Percentiles rank a stretch among this genome's conserved stretches.
Conservation (phyloP, 257 asterid species). For the Fraxinus excelsior region DNA sequence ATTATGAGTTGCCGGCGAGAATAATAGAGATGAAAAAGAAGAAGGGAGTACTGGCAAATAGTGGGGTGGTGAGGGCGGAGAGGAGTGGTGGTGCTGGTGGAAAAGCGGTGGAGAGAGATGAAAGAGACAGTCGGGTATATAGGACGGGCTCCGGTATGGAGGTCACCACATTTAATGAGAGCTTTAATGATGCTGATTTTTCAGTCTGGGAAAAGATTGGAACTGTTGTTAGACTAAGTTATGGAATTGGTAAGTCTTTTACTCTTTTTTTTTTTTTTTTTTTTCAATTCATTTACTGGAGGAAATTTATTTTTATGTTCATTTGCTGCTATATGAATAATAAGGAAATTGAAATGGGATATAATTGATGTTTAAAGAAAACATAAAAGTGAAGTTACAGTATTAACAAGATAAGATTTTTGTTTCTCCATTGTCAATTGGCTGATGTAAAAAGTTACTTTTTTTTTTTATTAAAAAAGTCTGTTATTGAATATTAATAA, state of each 20-base stretch:
- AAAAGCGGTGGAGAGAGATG: slow-evolving; percentile 45
- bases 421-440: not conserved
- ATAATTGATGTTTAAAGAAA: not conserved
- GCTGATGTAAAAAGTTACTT: not conserved
- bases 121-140: slow-evolving; percentile 34
- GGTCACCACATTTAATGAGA: slow-evolving; percentile 80
- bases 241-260: slow-evolving; percentile 74
- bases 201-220: slow-evolving; percentile 97
- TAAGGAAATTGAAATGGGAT: not conserved
- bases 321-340: not conserved
- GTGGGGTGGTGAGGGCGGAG: slow-evolving; percentile 40
- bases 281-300: too few species aligned
- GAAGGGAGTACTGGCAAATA: slow-evolving; percentile 16
- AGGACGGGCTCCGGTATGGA: slow-evolving; percentile 71
- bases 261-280: too few species aligned
- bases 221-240: slow-evolving; percentile 86
- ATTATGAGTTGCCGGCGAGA: slow-evolving; percentile 35
- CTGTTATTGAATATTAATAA: not conserved
- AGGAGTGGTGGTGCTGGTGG: slow-evolving; percentile 41
- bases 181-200: slow-evolving; percentile 64
- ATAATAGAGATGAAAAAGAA: slow-evolving; percentile 29
- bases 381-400: not conserved
- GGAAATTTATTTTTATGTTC: too few species aligned
- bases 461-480: not conserved
- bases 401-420: not conserved